Evolutionary conservation across 2,329 filamentous ascomycete species (phyloP).

Genomic region (Paramyrothecium roridum): DNA sequence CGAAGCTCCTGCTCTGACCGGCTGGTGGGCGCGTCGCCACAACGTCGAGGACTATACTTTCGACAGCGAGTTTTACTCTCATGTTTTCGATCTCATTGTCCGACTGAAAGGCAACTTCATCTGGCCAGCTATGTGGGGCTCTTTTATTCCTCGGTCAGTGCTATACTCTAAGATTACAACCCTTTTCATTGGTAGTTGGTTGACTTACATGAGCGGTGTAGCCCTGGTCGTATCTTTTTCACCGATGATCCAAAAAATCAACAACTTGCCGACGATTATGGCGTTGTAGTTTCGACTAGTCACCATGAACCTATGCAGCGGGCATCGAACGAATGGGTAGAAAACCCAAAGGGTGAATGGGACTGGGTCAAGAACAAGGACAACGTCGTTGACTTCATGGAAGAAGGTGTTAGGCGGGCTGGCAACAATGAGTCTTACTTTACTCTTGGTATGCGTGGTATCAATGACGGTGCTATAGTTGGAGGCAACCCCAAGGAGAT

Average conservation of each 20-base stretch:
- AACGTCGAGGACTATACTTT: background rate
- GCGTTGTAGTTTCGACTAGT: conserved; percentile 57
- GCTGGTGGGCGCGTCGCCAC: background rate
- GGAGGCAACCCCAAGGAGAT: conserved; percentile 39
- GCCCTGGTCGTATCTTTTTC: conserved; percentile 42
- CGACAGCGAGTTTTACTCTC: conserved; percentile 46
- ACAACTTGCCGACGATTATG: conserved; percentile 46
- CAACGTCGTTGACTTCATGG: background rate
- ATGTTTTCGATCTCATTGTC: conserved; percentile 58
- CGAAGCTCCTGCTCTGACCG: background rate
- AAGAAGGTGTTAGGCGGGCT: background rate
- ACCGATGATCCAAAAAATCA: background rate
- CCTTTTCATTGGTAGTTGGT: no score
- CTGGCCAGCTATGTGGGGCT: conserved; percentile 59
- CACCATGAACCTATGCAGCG: conserved; percentile 62
- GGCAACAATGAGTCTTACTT: background rate
- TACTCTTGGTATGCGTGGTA: conserved; percentile 20
- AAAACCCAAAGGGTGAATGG: conserved; percentile 45
- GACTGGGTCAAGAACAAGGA: conserved; percentile 34
- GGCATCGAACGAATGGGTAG: conserved; percentile 37
- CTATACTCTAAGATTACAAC: no score
- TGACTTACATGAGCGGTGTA: no score
- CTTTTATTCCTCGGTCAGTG: conserved; percentile 56
- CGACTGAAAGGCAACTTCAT: conserved; percentile 56
- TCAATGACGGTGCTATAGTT: conserved; percentile 54